These are phyloP conservation scores for Termitomyces sp. DNA, from an alignment of 768 basidiomycete genomes.

Conservation along the genomic window DNA sequence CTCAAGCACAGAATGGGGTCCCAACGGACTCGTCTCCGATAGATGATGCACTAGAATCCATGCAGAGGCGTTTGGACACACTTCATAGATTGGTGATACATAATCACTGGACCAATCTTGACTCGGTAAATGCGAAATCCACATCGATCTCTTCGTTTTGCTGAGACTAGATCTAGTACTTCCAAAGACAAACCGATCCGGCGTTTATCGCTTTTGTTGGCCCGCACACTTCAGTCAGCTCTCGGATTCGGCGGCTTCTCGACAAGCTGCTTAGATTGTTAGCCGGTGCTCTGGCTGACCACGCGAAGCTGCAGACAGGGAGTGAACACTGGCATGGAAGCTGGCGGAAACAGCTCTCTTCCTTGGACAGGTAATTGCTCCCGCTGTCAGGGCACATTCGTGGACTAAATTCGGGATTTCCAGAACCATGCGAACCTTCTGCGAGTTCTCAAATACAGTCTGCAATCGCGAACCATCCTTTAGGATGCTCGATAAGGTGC, in stretches of 20 bases:
- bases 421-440: constrained; percentile 8
- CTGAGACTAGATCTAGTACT: not conserved
- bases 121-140: not conserved
- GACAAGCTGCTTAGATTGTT: not conserved
- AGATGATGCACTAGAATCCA: not conserved
- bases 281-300: not conserved
- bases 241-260: not conserved
- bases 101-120: constrained; percentile 1
- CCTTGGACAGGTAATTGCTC: constrained; percentile 11
- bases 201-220: not conserved
- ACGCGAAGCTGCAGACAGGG: not conserved
- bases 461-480: constrained; percentile 4
- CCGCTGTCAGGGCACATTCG: not conserved
- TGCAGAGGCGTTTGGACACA: not conserved
- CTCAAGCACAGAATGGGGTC: not conserved
- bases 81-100: not conserved
- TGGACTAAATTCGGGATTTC: not conserved
- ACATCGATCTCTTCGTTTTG: not conserved
- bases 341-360: constrained; percentile 3
- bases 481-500: constrained; percentile 5
- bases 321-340: constrained; percentile 7
- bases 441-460: constrained; percentile 6
- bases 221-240: not conserved
- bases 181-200: not conserved
- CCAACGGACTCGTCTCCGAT: not conserved